These are phyloP conservation scores for Simmondsia chinensis DNA, from an alignment of 148 eudicot genomes.

Conservation along the genomic window DNA sequence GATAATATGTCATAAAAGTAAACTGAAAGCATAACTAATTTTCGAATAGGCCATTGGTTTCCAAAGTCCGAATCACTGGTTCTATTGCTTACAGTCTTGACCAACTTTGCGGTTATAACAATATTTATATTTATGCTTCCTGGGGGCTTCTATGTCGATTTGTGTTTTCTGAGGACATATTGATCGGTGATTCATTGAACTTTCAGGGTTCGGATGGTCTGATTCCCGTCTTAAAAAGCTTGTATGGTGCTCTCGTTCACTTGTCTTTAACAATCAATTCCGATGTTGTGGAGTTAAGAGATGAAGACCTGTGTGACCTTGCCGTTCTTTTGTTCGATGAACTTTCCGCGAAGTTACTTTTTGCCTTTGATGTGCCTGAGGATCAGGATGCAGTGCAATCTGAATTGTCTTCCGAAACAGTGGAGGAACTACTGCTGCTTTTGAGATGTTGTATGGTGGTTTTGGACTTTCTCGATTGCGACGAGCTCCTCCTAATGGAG, in stretches of 20 bases:
- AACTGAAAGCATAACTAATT: no score
- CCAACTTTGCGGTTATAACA: no score
- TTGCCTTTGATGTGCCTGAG: conserved; percentile 9
- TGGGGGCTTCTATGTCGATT: no score
- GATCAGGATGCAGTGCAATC: conserved; percentile 13
- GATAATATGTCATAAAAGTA: no score
- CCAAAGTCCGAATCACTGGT: no score
- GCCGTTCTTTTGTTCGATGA: conserved; percentile 31
- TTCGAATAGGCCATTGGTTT: no score
- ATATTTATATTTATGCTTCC: no score
- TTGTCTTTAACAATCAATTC: conserved; percentile 24
- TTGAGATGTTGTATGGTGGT: conserved; percentile 59
- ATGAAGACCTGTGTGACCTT: conserved; percentile 23
- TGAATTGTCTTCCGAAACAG: conserved; percentile 8
- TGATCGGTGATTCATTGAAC: conserved; percentile 5
- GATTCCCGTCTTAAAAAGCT: conserved; percentile 30
- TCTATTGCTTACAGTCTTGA: no score
- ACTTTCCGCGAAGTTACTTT: conserved; percentile 27
- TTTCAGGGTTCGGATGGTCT: conserved; percentile 24
- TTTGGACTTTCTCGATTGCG: conserved; percentile 26
- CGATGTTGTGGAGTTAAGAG: conserved; percentile 19
- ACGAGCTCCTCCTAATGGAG: conserved; percentile 23
- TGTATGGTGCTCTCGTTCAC: conserved; percentile 30
- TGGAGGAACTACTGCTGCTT: conserved; percentile 39
- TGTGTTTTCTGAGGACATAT: no score